These are phyloP conservation scores for Paramecium bursaria DNA, from an alignment of 73 alveolate genomes.

Conservation along the genomic window DNA sequence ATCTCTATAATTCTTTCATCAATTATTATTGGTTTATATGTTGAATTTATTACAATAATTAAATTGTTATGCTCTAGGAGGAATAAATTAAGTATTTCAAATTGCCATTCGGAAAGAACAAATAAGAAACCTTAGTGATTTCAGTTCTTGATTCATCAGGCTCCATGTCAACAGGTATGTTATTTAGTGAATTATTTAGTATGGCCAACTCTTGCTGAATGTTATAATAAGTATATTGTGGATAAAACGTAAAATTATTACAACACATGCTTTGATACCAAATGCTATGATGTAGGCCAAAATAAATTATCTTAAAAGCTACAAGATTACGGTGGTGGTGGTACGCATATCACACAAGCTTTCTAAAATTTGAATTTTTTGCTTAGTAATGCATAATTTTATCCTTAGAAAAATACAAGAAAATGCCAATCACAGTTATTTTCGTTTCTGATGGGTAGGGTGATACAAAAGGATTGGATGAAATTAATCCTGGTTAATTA, in stretches of 20 bases:
- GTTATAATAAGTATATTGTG: not conserved
- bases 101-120: not conserved
- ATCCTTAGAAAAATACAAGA: too few species aligned
- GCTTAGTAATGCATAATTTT: too few species aligned
- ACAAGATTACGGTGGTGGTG: conserved; percentile 10
- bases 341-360: conserved; percentile 9
- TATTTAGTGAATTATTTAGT: not conserved
- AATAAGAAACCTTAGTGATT: not conserved
- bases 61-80: not conserved
- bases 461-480: not conserved
- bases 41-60: too few species aligned
- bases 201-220: not conserved
- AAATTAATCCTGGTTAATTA: not conserved
- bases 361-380: not conserved
- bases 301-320: not conserved
- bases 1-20: too few species aligned
- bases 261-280: conserved; percentile 6
- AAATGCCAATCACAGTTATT: not conserved
- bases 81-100: conserved; percentile 10
- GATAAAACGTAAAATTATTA: not conserved
- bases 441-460: not conserved
- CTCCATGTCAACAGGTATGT: conserved; percentile 20
- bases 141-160: conserved; percentile 65
- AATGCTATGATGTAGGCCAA: not conserved
- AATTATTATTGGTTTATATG: too few species aligned